Evolutionary conservation across 2,329 filamentous ascomycete genomes (phyloP), one percentile per base, ranked within the genome.

Genomic region (Myriosclerotinia scirpicola): DNA sequence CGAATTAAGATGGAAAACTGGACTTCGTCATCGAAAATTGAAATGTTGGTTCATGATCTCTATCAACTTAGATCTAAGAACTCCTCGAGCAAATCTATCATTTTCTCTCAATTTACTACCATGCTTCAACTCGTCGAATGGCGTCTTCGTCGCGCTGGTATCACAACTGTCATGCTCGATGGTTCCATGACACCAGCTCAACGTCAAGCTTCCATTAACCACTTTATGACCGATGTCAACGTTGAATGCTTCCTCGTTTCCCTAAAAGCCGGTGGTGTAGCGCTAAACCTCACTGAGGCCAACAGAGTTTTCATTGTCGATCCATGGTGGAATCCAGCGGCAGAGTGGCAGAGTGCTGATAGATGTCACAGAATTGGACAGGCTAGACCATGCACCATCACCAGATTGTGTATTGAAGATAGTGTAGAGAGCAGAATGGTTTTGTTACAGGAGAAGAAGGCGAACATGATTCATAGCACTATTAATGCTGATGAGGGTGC

Each of bases 311-410:
- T 97, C 78, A 97, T 98, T 69, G 88, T 98, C 67, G 95, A 99
- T 75, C 95, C 95, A 83, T 98, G 95, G 95, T 99, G 95, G 95
- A 98, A 98, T 73, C 95, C 95, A n/a, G 93, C 93, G n/a, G 94
- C 94, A 0, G 95, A 99, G 80, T 99, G 95, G 95, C 95, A 99
- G 79, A 95, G 91, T 69, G 95, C 95, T 3, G 95, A 99, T 77
- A 86, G 91, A 71, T 93, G 90, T 75, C 95, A 98, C 79, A 93
- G 95, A 66, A 99, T 98, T 72, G 95, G 95, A 42, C 95, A 99
- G 81, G 91, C 89, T 56, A 90, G 95, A 9, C 94, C 94, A 38
- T 98, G 95, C 77, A 92, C 92, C 46, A 96, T 99, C 73, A 98
- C 93, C 1, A 88, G 95, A 38, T 86, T 99, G 14, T 96, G 93